phyloP scores from a whole-genome alignment of 768 basidiomycete genomes.

The Dioszegia hungarica region DNA sequence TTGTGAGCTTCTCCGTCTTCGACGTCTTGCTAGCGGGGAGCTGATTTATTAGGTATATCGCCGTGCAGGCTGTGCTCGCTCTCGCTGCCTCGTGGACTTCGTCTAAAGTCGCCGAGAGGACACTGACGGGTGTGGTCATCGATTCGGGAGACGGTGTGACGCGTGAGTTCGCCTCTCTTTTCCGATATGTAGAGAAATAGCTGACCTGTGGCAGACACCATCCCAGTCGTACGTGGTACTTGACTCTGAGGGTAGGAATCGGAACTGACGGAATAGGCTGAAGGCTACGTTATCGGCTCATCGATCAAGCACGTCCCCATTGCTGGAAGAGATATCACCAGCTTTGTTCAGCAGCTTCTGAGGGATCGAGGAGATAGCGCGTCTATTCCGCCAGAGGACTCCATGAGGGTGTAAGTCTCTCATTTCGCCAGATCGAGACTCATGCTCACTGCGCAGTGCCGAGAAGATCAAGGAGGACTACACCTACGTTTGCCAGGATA shows the following conservation, averaged over 20 bases:
- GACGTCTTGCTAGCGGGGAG: background rate
- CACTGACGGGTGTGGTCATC: slow-evolving; percentile 93
- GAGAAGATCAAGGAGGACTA: slow-evolving; percentile 96
- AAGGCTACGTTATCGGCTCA: slow-evolving; percentile 97
- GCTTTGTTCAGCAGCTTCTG: slow-evolving; percentile 92
- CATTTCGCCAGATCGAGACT: background rate
- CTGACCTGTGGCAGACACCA: slow-evolving; percentile 59
- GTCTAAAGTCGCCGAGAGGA: slow-evolving; percentile 79
- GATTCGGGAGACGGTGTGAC: slow-evolving; percentile 99
- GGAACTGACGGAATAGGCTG: slow-evolving; percentile 55
- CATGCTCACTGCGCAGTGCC: slow-evolving; percentile 51
- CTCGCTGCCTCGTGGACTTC: slow-evolving; percentile 97
- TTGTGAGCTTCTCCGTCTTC: slow-evolving; percentile 50
- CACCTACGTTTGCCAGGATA: slow-evolving; percentile 97
- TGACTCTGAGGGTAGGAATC: background rate
- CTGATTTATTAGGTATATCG: slow-evolving; percentile 63
- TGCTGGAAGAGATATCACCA: slow-evolving; percentile 93
- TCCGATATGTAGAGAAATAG: background rate
- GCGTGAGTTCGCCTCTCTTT: slow-evolving; percentile 48
- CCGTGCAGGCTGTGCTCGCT: slow-evolving; percentile 95
- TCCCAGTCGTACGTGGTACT: slow-evolving; percentile 53
- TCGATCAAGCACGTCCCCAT: slow-evolving; percentile 99
- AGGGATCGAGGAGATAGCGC: slow-evolving; percentile 90
- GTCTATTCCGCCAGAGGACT: slow-evolving; percentile 91
- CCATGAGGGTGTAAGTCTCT: slow-evolving; percentile 60